Conservation (phyloP, 2,329 filamentous ascomycete species). For the Aspergillus texensis region DNA sequence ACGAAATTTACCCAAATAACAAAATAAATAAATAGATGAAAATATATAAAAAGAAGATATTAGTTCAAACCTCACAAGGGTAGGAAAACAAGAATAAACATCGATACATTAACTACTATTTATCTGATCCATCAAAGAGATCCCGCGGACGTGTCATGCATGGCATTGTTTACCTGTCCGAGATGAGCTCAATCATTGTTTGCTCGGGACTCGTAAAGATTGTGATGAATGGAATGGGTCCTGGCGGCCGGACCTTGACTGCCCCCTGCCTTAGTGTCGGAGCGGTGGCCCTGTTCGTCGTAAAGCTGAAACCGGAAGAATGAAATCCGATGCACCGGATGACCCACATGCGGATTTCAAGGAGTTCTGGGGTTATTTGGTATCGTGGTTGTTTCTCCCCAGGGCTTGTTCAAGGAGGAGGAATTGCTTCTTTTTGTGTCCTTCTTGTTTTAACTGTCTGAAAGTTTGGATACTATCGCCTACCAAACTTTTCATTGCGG, state of each 20-base stretch:
- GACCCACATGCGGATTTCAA: slow-evolving; percentile 5
- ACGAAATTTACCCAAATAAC: too few relatives aligned
- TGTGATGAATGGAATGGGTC: slow-evolving; percentile 7
- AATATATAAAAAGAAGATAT: too few relatives aligned
- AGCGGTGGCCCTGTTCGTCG: slow-evolving; percentile 14
- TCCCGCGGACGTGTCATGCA: not conserved
- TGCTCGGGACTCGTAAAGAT: not conserved
- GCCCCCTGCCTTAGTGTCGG: slow-evolving; percentile 23
- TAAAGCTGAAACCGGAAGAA: slow-evolving; percentile 26
- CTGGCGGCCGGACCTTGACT: slow-evolving; percentile 7
- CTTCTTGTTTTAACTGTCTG: not conserved
- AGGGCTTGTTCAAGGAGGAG: not conserved
- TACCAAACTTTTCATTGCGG: not conserved
- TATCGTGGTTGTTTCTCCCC: not conserved
- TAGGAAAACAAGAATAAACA: not conserved
- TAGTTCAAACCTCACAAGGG: not conserved
- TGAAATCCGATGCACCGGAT: slow-evolving; percentile 14
- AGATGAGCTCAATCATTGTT: not conserved
- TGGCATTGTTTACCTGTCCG: slow-evolving; percentile 5
- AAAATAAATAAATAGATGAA: not conserved
- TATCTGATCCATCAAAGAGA: not conserved
- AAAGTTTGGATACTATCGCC: not conserved
- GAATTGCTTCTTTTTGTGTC: not conserved
- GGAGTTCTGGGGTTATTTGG: not conserved
- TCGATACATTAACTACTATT: not conserved